Conservation (phyloP, 139 green algal species). For the Coelastrella sp. region DNA sequence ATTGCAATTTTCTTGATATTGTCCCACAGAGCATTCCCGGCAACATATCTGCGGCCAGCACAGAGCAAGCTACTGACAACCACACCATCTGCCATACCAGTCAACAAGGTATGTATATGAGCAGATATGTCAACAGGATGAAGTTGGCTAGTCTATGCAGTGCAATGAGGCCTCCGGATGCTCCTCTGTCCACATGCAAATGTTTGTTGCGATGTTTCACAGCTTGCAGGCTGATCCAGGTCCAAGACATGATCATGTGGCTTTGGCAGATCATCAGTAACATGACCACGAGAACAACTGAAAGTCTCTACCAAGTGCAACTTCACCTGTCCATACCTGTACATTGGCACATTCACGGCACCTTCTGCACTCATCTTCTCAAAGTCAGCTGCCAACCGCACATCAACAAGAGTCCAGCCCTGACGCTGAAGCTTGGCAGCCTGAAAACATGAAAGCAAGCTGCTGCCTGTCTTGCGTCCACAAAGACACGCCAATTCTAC, state of each 20-base stretch:
- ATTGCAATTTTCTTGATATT: slow-evolving; percentile 51
- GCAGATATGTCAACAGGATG: too few species aligned
- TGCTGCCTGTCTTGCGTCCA: not conserved
- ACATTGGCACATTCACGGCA: slow-evolving; percentile 52
- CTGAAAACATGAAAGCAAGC: not conserved
- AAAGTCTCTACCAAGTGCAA: too few species aligned
- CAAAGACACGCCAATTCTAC: not conserved
- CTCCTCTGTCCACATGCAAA: too few species aligned
- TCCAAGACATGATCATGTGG: too few species aligned
- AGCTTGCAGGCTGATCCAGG: too few species aligned
- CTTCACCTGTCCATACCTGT: slow-evolving; percentile 15
- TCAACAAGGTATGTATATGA: too few species aligned
- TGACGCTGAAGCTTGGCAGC: not conserved
- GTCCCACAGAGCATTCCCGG: slow-evolving; percentile 41
- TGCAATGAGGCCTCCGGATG: too few species aligned
- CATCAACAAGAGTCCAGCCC: slow-evolving; percentile 56
- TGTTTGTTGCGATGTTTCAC: too few species aligned
- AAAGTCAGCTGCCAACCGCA: slow-evolving; percentile 50
- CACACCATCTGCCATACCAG: not conserved
- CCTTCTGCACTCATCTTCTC: slow-evolving; percentile 49
- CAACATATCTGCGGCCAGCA: slow-evolving; percentile 28
- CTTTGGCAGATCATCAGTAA: too few species aligned
- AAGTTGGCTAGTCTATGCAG: not conserved
- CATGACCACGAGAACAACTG: too few species aligned
- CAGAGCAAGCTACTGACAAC: not conserved